Conservation (phyloP, 2,329 filamentous ascomycete species). For the Pseudopyrenochaeta lycopersici region DNA sequence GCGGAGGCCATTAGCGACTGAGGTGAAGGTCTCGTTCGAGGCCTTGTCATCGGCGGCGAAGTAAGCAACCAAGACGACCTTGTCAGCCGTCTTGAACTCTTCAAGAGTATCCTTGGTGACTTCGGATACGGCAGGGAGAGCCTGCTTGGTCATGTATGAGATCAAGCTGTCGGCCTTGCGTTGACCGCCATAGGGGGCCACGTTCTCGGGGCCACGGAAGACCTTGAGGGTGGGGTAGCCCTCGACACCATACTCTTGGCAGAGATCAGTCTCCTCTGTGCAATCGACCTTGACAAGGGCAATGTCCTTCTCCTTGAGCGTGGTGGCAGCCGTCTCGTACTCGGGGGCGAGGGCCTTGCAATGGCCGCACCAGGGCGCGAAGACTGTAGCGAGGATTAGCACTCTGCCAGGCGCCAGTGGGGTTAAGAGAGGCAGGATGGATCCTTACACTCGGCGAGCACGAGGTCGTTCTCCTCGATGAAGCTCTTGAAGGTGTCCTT, state of each 20-base stretch:
- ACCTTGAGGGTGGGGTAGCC: slow-evolving; percentile 99
- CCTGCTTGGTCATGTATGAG: slow-evolving; percentile 98
- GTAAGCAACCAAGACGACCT: slow-evolving; percentile 93
- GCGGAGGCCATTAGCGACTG: slow-evolving; percentile 77
- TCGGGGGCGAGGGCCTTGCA: slow-evolving; percentile 97
- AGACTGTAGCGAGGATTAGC: slow-evolving; percentile 69
- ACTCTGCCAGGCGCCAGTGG: slow-evolving; percentile 9
- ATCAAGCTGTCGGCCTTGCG: slow-evolving; percentile 82
- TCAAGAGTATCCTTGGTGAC: slow-evolving; percentile 84
- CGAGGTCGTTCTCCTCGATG: slow-evolving; percentile 83
- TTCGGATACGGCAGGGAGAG: slow-evolving; percentile 86
- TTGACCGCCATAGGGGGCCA: slow-evolving; percentile 85
- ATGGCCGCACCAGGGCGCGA: slow-evolving; percentile 96
- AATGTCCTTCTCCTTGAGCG: slow-evolving; percentile 88
- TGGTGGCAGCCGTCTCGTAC: slow-evolving; percentile 86
- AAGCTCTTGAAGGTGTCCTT: slow-evolving; percentile 88
- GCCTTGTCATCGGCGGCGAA: slow-evolving; percentile 81
- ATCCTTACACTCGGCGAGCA: slow-evolving; percentile 94
- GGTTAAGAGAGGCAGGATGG: too few relatives aligned
- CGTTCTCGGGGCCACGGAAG: slow-evolving; percentile 88
- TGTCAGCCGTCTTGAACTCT: slow-evolving; percentile 98
- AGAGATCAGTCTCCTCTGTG: slow-evolving; percentile 92
- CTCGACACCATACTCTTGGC: slow-evolving; percentile 88
- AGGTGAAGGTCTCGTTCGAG: slow-evolving; percentile 85
- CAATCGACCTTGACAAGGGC: slow-evolving; percentile 89